Percentiles rank a stretch among this genome's conserved stretches.
These are phyloP conservation scores for Ambrosia artemisiifolia DNA, from an alignment of 129 eudicot species.

Conservation along the genomic window DNA sequence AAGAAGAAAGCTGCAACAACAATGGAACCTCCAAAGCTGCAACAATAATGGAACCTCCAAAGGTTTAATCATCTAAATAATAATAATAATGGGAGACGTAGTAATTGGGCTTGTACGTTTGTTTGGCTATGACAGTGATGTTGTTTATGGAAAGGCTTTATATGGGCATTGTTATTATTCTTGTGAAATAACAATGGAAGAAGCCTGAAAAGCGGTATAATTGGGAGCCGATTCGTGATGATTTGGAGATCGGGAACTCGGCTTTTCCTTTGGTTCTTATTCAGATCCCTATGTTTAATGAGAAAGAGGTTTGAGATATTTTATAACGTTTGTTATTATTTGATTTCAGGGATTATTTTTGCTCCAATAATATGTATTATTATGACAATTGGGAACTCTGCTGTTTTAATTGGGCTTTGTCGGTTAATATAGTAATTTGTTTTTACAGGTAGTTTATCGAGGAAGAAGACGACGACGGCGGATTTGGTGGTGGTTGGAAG, in stretches of 20 bases:
- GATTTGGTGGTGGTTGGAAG: no score
- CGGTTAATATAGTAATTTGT: background rate
- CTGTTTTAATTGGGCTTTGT: constrained; percentile 59
- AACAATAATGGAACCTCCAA: no score
- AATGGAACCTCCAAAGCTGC: constrained; percentile 90
- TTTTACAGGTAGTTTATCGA: constrained; percentile 45
- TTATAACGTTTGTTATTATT: no score
- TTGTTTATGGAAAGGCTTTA: background rate
- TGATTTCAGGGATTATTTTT: constrained; percentile 31
- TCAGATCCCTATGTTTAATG: constrained; percentile 21
- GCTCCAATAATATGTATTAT: constrained; percentile 72
- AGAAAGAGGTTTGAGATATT: constrained; percentile 12
- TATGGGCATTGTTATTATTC: background rate
- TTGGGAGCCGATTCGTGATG: constrained; percentile 3
- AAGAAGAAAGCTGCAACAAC: constrained; percentile 27
- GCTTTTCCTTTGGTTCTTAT: constrained; percentile 30
- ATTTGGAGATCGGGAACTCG: constrained; percentile 3
- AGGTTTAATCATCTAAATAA: no score
- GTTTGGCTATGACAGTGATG: constrained; percentile 46
- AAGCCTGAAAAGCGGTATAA: constrained; percentile 1
- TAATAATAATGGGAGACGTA: constrained; percentile 54
- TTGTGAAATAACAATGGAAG: constrained; percentile 3
- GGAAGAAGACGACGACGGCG: no score
- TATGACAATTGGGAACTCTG: constrained; percentile 61
- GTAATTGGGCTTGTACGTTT: constrained; percentile 39